Evolutionary conservation across 139 green algal species (phyloP), one percentile per base, ranked within the genome.

Genomic region (Volvox reticuliferus): DNA sequence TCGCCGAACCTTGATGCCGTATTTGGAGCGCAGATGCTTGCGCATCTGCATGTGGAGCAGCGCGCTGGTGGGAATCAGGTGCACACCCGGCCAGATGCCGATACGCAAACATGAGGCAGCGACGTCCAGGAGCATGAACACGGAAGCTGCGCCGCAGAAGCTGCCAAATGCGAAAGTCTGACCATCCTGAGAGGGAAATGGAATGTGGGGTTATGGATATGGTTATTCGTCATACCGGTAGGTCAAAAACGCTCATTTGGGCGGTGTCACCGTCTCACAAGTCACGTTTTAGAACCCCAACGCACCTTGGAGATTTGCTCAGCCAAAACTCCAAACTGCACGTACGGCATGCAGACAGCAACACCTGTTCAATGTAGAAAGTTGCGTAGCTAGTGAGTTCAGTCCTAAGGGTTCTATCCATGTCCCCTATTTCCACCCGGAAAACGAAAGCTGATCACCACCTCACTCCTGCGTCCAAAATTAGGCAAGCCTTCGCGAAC

Each of bases 241-340:
- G 16, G 12, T 24, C 3, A 12, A 24, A 16, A 73, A 55, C 44
- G 9, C 5, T 55, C 44, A 55, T 55, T 55, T 5, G 44, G 44
- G 44, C 44, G 44, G 44, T 55, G 44, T 9, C 44, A 55, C 44
- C 9, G 5, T 55, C 44, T 14, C 44, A 5, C 44, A n/a, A n/a
- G n/a, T 55, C 65, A 2, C 65, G 21, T 28, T 28, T 12, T 5
- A 12, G 65, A 24, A 26, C 26, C 24, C 17, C 50, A 5, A 32
- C 82, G 21, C 36, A 89, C 83, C 67, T 89, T 28, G 13, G 68
- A 37, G 26, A 89, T 36, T 30, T 82, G 37, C 37, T 82, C 44
- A 61, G 85, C 69, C 9, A 89, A 36, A 75, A 89, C n/a, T 61
- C 85, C 85, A 61, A 62, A 89, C 69, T 89, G 85, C 0, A 89